A percentile compares a stretch with the other conserved stretches of the same genome.
Evolutionary conservation across 768 basidiomycete genomes (phyloP).

Genomic region (Lentinula guzmanii): DNA sequence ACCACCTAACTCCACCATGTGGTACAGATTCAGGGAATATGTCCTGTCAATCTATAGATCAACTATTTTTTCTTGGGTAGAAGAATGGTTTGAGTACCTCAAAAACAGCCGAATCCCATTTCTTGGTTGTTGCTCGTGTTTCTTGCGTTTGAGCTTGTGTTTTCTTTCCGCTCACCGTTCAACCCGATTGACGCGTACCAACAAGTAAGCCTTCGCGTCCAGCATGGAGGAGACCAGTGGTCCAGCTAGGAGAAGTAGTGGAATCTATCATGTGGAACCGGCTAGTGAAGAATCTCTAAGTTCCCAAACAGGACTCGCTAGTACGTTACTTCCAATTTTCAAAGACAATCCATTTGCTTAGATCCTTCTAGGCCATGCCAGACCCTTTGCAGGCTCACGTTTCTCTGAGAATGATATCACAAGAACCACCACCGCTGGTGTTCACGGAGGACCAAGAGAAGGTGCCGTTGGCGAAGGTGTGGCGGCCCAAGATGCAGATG

Average conservation of each 20-base stretch:
- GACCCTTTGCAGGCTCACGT: constrained; percentile 16
- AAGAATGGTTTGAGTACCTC: not conserved
- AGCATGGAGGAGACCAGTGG: constrained; percentile 26
- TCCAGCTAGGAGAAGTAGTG: constrained; percentile 29
- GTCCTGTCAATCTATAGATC: not conserved
- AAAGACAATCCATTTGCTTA: not conserved
- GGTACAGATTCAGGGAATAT: not conserved
- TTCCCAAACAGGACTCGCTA: constrained; percentile 28
- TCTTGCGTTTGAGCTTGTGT: constrained; percentile 4
- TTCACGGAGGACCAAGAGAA: constrained; percentile 8
- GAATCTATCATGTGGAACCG: constrained; percentile 23
- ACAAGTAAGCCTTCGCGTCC: not conserved
- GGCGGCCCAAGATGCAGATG: not conserved
- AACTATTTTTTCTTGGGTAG: not conserved
- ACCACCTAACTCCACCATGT: not conserved
- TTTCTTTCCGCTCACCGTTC: constrained; percentile 9
- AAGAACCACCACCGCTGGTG: constrained; percentile 9
- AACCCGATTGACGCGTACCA: not conserved
- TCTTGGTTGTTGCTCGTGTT: not conserved
- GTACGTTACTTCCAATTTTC: constrained; percentile 14
- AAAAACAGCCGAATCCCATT: not conserved
- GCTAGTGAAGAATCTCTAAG: constrained; percentile 23
- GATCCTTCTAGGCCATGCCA: constrained; percentile 23
- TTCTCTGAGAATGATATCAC: constrained; percentile 18
- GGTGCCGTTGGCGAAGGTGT: not conserved